A percentile compares a stretch with the other conserved stretches of the same genome.
These are phyloP conservation scores for Aspergillus viridinutans DNA, from an alignment of 2,329 filamentous ascomycete genomes.

Conservation along the genomic window DNA sequence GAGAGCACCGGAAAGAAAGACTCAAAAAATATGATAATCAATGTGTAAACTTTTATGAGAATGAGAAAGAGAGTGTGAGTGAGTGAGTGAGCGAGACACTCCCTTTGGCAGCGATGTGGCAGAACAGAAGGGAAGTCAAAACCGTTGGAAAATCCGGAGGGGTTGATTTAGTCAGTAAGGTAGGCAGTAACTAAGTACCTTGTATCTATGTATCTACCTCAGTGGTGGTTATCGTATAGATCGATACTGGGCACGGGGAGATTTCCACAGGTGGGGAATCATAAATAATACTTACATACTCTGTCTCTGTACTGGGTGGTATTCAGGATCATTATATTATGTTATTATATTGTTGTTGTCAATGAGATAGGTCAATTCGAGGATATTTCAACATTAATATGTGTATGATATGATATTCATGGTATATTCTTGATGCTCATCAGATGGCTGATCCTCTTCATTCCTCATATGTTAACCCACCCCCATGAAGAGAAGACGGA, in stretches of 20 bases:
- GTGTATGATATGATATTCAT: not conserved
- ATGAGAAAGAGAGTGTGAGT: slow-evolving; percentile 1
- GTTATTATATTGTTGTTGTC: no score
- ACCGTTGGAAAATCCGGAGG: slow-evolving; percentile 18
- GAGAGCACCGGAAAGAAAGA: slow-evolving; percentile 1
- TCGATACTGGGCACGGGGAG: slow-evolving; percentile 2
- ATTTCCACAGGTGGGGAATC: slow-evolving; percentile 7
- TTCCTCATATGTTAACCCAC: not conserved
- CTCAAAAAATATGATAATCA: not conserved
- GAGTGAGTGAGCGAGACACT: slow-evolving; percentile 1
- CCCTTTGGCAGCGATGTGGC: slow-evolving; percentile 1
- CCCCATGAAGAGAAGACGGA: not conserved
- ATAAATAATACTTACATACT: not conserved
- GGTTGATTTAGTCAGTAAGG: slow-evolving; percentile 11
- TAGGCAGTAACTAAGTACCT: no score
- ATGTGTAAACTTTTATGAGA: not conserved
- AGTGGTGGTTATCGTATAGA: not conserved
- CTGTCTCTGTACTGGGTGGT: no score
- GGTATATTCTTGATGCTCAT: not conserved
- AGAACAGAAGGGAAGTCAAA: slow-evolving; percentile 2
- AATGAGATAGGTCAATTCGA: no score
- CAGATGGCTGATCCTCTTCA: not conserved
- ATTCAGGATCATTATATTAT: no score
- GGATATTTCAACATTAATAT: not conserved
- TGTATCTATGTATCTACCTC: no score